These are phyloP conservation scores for Hirschfeldia incana DNA, from an alignment of 345 rosid species.

Conservation along the genomic window DNA sequence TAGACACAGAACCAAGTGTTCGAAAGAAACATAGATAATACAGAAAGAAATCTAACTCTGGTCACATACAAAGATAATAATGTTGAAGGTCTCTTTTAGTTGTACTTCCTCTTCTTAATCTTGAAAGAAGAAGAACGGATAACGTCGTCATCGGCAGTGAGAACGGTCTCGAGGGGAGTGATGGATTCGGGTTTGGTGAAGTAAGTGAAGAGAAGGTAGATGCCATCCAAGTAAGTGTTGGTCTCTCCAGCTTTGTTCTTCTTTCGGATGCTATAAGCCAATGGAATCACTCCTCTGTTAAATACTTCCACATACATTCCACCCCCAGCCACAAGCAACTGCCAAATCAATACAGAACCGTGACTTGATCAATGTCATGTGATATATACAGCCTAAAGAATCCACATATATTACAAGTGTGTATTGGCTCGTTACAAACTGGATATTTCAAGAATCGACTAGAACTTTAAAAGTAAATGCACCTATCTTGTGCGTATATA, in stretches of 20 bases:
- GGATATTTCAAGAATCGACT: too few species aligned
- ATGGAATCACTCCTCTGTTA: slow-evolving; percentile 92
- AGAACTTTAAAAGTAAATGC: too few species aligned
- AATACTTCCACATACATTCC: slow-evolving; percentile 96
- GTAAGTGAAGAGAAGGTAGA: slow-evolving; percentile 86
- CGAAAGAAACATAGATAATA: background rate
- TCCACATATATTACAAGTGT: background rate
- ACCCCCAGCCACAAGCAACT: slow-evolving; percentile 98
- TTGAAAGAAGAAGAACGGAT: slow-evolving; percentile 77
- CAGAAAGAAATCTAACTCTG: slow-evolving; percentile 4
- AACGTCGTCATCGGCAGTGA: slow-evolving; percentile 66
- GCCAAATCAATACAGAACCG: background rate
- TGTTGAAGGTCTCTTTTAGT: slow-evolving; percentile 20
- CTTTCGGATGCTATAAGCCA: slow-evolving; percentile 84
- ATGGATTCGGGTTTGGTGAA: slow-evolving; percentile 88
- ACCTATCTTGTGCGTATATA: too few species aligned
- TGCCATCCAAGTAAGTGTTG: slow-evolving; percentile 83
- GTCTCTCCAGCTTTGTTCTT: slow-evolving; percentile 85
- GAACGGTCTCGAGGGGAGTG: slow-evolving; percentile 48
- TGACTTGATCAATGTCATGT: background rate
- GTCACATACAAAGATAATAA: background rate
- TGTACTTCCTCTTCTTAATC: slow-evolving; percentile 67
- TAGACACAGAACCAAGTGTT: slow-evolving; percentile 8
- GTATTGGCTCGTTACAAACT: background rate
- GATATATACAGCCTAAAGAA: background rate